Percentiles rank a stretch among this genome's conserved stretches.
phyloP scores from a whole-genome alignment of 495 filamentous ascomycete species.

The Aspergillus haitiensis region DNA sequence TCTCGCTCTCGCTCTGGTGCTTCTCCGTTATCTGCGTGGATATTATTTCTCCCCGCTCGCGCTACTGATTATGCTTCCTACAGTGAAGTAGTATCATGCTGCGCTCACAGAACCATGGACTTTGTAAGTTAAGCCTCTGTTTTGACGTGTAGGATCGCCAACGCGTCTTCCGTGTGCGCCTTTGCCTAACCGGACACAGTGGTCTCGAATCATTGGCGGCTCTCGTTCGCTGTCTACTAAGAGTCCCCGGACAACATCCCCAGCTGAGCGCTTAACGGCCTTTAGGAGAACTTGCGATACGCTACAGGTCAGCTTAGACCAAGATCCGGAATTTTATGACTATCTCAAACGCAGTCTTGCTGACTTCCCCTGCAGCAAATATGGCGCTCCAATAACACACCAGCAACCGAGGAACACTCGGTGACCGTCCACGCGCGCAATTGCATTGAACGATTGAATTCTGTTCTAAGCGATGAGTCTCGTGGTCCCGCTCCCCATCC shows the following conservation, averaged over 20 bases:
- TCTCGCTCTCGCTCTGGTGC: constrained; percentile 7
- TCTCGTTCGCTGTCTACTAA: constrained; percentile 63
- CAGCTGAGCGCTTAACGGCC: constrained; percentile 79
- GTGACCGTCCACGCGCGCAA: constrained; percentile 51
- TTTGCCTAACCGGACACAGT: constrained; percentile 52
- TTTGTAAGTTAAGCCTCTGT: constrained; percentile 34
- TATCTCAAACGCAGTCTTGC: constrained; percentile 16
- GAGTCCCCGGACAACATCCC: constrained; percentile 67
- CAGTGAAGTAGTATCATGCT: constrained; percentile 35
- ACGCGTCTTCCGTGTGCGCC: constrained; percentile 4
- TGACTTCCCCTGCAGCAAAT: constrained; percentile 57
- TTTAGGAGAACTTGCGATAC: constrained; percentile 89
- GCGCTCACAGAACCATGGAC: constrained; percentile 38
- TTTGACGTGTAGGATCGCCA: neutral
- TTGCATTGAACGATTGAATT: constrained; percentile 67
- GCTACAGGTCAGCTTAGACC: constrained; percentile 61
- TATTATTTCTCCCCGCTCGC: constrained; percentile 20
- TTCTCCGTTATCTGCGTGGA: constrained; percentile 11
- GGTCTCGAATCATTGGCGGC: constrained; percentile 87
- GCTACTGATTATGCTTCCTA: constrained; percentile 12
- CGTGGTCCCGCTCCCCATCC: constrained; percentile 83
- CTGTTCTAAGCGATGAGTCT: constrained; percentile 82
- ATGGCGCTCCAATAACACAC: constrained; percentile 67
- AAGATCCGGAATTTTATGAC: neutral
- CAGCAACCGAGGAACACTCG: constrained; percentile 47